These are phyloP conservation scores for Filobasidium wieringae DNA, from an alignment of 768 basidiomycete genomes.

Conservation along the genomic window DNA sequence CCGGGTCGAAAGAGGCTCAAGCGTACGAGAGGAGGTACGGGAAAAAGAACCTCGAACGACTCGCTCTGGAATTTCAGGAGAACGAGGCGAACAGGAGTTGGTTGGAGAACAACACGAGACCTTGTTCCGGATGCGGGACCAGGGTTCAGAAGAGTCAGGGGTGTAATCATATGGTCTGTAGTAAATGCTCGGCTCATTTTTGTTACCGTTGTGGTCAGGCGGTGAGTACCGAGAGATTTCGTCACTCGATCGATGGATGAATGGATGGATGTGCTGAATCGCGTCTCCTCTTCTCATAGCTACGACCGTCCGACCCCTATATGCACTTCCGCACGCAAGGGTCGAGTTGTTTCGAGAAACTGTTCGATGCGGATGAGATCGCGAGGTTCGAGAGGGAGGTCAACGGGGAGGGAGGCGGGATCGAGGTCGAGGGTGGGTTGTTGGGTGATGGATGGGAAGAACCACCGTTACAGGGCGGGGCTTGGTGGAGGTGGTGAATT, in stretches of 20 bases:
- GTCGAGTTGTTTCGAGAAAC: constrained; percentile 28
- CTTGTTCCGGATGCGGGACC: constrained; percentile 56
- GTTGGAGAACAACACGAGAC: constrained; percentile 57
- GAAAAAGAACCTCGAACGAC: constrained; percentile 48
- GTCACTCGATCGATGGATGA: not conserved
- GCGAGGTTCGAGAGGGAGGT: constrained; percentile 30
- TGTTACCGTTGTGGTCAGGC: constrained; percentile 65
- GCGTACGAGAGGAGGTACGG: constrained; percentile 58
- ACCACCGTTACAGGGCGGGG: too few relatives aligned
- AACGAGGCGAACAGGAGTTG: constrained; percentile 63
- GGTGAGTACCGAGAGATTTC: constrained; percentile 45
- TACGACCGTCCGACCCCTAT: constrained; percentile 33
- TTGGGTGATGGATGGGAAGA: not conserved
- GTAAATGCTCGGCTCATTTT: constrained; percentile 62
- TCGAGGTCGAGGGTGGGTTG: not conserved
- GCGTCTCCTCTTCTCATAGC: too few relatives aligned
- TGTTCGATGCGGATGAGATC: constrained; percentile 37
- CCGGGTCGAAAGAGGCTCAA: constrained; percentile 46
- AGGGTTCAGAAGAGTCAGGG: constrained; percentile 49
- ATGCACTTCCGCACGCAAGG: constrained; percentile 29
- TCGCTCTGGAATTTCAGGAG: constrained; percentile 57
- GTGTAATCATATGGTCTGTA: constrained; percentile 75
- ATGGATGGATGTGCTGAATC: not conserved
- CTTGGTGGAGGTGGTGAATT: too few relatives aligned
- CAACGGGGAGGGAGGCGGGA: not conserved